Evolutionary conservation across 2,329 filamentous ascomycete genomes (phyloP), one percentile per base, ranked within the genome.

Genomic region (Trichothecium roseum): DNA sequence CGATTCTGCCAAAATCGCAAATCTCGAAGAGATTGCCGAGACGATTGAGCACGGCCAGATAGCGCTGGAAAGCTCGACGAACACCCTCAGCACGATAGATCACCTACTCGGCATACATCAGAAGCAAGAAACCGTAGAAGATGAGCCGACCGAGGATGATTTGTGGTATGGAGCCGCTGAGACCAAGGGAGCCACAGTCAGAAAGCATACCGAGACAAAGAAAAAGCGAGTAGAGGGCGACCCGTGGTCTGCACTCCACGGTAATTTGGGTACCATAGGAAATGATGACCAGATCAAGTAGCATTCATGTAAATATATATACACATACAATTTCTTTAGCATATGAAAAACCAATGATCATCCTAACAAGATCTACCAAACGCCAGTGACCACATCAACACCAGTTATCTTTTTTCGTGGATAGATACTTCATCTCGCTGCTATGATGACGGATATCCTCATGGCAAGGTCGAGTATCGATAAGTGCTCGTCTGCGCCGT

Each of bases 401-500:
- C 35, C 34, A 34, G 12, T 16, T 34, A 22, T 35, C 16, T 24
- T 12, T 32, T 18, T 36, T 52, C 52, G 44, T 47, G 46, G 44
- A 28, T 42, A 46, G 31, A 29, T 37, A 16, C 37, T 22, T 42
- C 44, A 62, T 45, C 56, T 57, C 29, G 65, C 65, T 29, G 66
- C 68, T 54, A 94, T 53, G 39, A 91, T 78, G 20, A 73, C 74
- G 0, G 84, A 84, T 62, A 94, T 82, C 50, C 84, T 78, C 52
- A 96, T 67, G 6, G 82, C 72, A 44, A 96, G 55, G 56, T 98
- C 89, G 22, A 98, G 63, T 40, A 96, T 82, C 1, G 84, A 86
- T 17, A 98, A 65, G 55, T 98, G 89, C 62, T 98, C 91, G 53
- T 98, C 91, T 3, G 88, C 83, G 8, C 91, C 91, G 57, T 99